Evolutionary conservation across 441 rosid genomes (phyloP), one percentile per base, ranked within the genome.

Genomic region (Eruca vesicaria): DNA sequence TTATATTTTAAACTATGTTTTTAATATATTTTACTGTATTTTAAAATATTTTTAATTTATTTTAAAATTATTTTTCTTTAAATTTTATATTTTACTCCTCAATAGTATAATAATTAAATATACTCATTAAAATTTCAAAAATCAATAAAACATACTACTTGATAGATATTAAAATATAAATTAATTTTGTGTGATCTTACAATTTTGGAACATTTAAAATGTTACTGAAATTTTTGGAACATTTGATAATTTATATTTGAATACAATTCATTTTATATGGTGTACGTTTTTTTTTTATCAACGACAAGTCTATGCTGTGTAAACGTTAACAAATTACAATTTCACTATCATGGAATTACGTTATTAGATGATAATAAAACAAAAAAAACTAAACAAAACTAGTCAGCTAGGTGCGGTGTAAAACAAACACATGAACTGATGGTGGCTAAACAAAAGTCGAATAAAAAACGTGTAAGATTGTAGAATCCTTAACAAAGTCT

Each of bases 211-310:
- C n/a, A n/a, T n/a, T n/a, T n/a, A n/a, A n/a, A n/a, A 76, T 41
- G 23, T 36, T 70, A 32, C 9, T 31, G 61, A 70, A 76, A 6
- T 3, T 75, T 76, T 76, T 76, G 71, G 21, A 76, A 69, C 41
- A 36, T 36, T 36, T 36, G 1, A 9, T 35, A 35, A 10, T 9
- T 35, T 68, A 53, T 63, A n/a, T n/a, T 41, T 56, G 61, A 76
- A 76, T 63, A 69, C 75, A 56, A 69, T 76, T 70, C 61, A 41
- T 43, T 69, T 76, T 50, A 23, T 63, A 69, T 18, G 16, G 26
- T 35, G 6, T 3, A 48, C 10, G 29, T 11, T 38, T 38, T 14
- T 14, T 12, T 26, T 18, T 10, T 59, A 38, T 38, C 7, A 41
- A 12, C 15, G 48, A 41, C 48, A 4, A 41, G 12, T 41, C 45